Evolutionary conservation across 2,329 filamentous ascomycete species (phyloP).

Genomic region (Phoma sp.): DNA sequence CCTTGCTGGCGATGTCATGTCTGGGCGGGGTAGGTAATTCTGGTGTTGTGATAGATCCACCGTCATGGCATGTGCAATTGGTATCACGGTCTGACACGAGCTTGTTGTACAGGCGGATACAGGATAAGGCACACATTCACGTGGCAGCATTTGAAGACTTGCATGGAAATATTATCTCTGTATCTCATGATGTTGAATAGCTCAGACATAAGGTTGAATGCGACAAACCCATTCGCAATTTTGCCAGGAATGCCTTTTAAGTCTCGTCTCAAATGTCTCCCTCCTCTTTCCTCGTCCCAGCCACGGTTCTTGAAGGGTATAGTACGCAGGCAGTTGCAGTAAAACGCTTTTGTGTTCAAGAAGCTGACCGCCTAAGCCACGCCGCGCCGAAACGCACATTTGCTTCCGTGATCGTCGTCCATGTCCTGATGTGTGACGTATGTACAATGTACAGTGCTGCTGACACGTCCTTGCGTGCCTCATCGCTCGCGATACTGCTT

Average conservation of each 20-base stretch:
- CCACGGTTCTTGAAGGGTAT: slow-evolving; percentile 38
- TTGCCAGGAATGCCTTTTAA: slow-evolving; percentile 5
- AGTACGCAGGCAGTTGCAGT: slow-evolving; percentile 29
- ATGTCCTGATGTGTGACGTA: slow-evolving; percentile 21
- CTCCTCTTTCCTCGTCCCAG: slow-evolving; percentile 21
- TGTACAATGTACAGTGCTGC: slow-evolving; percentile 34
- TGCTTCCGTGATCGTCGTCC: slow-evolving; percentile 14
- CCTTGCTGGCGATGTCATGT: not conserved
- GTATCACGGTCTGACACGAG: not conserved
- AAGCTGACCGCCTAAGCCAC: slow-evolving; percentile 10
- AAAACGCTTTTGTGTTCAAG: slow-evolving; percentile 26
- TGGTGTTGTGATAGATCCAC: not conserved
- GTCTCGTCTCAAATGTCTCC: slow-evolving; percentile 7
- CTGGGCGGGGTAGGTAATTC: not conserved
- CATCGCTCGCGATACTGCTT: slow-evolving; percentile 15
- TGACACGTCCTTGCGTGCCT: slow-evolving; percentile 22
- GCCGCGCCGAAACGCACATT: slow-evolving; percentile 9
- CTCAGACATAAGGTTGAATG: too few relatives aligned
- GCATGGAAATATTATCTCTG: not conserved
- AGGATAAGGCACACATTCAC: too few relatives aligned
- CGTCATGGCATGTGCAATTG: not conserved
- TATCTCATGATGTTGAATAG: not conserved
- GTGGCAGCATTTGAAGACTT: not conserved
- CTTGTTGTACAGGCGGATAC: too few relatives aligned
- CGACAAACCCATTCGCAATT: slow-evolving; percentile 16